Evolutionary conservation across 768 basidiomycete genomes (phyloP).

Genomic region (Lentinula edodes): DNA sequence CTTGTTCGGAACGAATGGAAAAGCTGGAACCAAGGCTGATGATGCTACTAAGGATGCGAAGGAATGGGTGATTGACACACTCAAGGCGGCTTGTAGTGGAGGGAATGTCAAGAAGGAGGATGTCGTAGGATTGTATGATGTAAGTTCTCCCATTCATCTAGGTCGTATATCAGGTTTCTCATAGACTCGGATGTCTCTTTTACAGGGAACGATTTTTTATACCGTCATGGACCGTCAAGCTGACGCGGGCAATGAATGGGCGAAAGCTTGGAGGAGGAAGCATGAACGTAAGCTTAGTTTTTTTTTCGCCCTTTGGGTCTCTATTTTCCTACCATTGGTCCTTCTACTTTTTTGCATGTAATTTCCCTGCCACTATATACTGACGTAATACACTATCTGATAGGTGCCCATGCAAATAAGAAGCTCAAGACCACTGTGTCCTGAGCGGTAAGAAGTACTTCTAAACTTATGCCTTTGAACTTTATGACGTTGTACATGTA

Average conservation of each 20-base stretch:
- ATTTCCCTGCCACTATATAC: too few species aligned
- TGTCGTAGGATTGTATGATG: background rate
- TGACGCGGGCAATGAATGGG: background rate
- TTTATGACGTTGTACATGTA: too few species aligned
- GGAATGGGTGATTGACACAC: background rate
- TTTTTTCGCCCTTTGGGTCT: background rate
- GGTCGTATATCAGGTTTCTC: too few species aligned
- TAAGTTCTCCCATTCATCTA: background rate
- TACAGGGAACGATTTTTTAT: background rate
- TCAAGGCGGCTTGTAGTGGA: background rate
- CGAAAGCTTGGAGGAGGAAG: background rate
- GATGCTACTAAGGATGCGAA: background rate
- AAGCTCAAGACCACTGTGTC: too few species aligned
- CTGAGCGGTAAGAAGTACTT: too few species aligned
- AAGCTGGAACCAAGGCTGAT: too few species aligned
- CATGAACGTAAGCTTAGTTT: background rate
- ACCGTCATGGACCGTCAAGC: background rate
- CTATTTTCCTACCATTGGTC: background rate
- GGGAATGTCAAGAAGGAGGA: conserved; percentile 1
- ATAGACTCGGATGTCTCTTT: too few species aligned
- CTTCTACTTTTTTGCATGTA: background rate
- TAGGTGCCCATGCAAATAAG: too few species aligned
- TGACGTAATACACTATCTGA: too few species aligned
- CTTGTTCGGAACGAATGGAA: background rate
- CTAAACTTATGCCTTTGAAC: too few species aligned